Percentiles rank a stretch among this genome's conserved stretches.
These are phyloP conservation scores for Trifolium dubium DNA, from an alignment of 306 rosid species.

Conservation along the genomic window DNA sequence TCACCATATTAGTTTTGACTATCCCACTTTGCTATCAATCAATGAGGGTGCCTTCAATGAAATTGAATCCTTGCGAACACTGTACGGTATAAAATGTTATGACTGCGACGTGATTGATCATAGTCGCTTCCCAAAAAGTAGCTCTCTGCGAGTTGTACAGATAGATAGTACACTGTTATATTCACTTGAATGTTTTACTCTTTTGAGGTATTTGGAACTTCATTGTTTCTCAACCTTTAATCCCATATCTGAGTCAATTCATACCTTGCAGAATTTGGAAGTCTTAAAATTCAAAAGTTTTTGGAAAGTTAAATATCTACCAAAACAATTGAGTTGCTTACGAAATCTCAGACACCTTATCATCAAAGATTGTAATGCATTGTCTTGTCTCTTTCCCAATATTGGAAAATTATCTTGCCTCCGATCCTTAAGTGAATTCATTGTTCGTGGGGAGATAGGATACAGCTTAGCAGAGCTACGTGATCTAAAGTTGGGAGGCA, in stretches of 20 bases:
- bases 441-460: background rate
- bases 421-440: slow-evolving; percentile 6
- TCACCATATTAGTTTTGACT: slow-evolving; percentile 13
- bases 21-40: background rate
- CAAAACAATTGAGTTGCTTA: background rate
- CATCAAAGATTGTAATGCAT: background rate
- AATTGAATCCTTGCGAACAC: slow-evolving; percentile 3
- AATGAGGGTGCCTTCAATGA: background rate
- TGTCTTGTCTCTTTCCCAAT: background rate
- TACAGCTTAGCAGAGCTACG: background rate
- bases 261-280: slow-evolving; percentile 1
- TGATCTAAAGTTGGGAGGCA: background rate
- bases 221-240: background rate
- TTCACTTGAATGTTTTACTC: background rate
- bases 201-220: slow-evolving; percentile 34
- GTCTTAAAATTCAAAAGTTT: background rate
- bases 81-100: background rate
- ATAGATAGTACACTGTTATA: accelerated
- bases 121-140: background rate
- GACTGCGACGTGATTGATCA: background rate
- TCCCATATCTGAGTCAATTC: background rate
- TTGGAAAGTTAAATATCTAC: background rate
- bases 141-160: background rate
- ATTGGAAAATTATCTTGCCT: slow-evolving; percentile 16
- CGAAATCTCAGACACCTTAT: slow-evolving; percentile 33